These are phyloP conservation scores for Phytophthora aleatoria DNA, from an alignment of 352 stramenopile genomes.

Conservation along the genomic window DNA sequence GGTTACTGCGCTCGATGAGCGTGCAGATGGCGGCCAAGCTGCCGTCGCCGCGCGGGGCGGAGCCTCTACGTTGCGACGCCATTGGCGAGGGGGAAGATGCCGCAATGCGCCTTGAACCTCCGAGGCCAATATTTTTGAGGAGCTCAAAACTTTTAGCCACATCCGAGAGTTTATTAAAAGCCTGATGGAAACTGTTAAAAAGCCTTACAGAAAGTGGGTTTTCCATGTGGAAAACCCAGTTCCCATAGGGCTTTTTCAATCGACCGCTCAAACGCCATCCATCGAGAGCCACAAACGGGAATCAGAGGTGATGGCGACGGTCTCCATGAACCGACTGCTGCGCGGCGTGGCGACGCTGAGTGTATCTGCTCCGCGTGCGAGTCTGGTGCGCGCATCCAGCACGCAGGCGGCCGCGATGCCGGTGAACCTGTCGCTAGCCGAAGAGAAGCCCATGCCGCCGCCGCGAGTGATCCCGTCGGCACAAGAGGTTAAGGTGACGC, in stretches of 20 bases:
- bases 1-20: conserved; percentile 80
- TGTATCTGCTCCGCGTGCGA: conserved; percentile 51
- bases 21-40: conserved; percentile 82
- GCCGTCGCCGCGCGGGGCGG: conserved; percentile 44
- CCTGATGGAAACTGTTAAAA: too few species aligned
- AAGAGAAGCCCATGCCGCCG: conserved; percentile 69
- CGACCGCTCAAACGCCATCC: conserved; percentile 16
- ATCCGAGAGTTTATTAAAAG: too few species aligned
- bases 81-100: conserved; percentile 23
- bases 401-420: conserved; percentile 38
- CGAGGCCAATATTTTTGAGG: too few species aligned
- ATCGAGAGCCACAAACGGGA: conserved; percentile 18
- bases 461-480: conserved; percentile 70
- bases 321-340: conserved; percentile 64
- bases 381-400: conserved; percentile 38
- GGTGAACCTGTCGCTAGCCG: conserved; percentile 71
- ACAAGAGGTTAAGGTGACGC: conserved; percentile 58
- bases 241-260: conserved; percentile 2
- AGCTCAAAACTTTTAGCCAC: too few species aligned
- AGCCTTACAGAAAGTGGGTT: too few species aligned
- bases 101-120: too few species aligned
- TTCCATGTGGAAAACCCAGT: too few species aligned
- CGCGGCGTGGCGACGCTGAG: conserved; percentile 59
- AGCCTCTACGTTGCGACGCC: conserved; percentile 45
- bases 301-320: conserved; percentile 26